Evolutionary conservation across 495 filamentous ascomycete genomes (phyloP), one percentile per base, ranked within the genome.

Genomic region (Neurospora cerealis): DNA sequence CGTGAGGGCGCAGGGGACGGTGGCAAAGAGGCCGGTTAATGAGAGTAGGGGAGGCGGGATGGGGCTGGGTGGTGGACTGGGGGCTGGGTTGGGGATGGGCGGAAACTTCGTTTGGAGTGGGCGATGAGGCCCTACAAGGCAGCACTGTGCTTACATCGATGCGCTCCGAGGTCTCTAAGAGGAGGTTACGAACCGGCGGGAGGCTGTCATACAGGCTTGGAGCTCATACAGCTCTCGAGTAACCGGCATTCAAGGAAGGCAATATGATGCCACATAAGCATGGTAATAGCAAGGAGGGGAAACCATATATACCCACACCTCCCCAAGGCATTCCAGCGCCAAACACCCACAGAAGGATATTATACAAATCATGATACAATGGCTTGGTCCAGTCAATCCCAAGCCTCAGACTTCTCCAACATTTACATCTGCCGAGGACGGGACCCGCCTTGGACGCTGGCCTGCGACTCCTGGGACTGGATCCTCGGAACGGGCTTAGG

Each of bases 1-100:
- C 2, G 96, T 98, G 3, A 89, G 87, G 73, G 89, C 86, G 36
- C 92, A 95, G 77, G 95, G 95, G 36, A 88, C 86, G 28, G 87
- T 92, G 17, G 90, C 89, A 13, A 97, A 95, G 85, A 88, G 91
- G 69, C 87, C 87, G 9, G 85, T 89, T 72, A 91, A 89, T 76
- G 86, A 88, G 76, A 75, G 85, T 46, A 79, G 83, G 74, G 72
- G 77, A 13, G 75, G 28, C 21, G 54, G 54, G 2, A 66, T 32
- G 81, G 76, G 77, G 6, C 73, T 73, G 39, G 70, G 40, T 4
- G 44, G 80, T 13, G 81, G 81, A 5, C 69, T 86, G 40, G 83
- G 83, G 17, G 80, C 82, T 19, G 83, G 85, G 7, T 75, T 87
- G 71, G 83, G 84, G 24, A 87, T 89, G 87, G 85, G 87, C 15